phyloP scores from a whole-genome alignment of 139 green algal genomes.

The Volvox africanus region DNA sequence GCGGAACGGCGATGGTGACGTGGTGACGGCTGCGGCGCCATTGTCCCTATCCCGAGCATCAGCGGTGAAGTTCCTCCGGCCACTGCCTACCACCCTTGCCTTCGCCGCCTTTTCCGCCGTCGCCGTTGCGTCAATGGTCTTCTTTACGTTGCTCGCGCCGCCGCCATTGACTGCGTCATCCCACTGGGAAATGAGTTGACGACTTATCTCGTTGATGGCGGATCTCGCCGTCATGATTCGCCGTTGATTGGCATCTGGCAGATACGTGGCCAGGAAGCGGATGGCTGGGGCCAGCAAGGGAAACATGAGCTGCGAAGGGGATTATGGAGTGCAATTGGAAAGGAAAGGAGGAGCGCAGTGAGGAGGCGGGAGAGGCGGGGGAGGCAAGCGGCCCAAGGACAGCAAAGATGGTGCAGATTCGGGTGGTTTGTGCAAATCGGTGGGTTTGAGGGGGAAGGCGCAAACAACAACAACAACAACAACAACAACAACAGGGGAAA shows the following conservation, averaged over 20 bases:
- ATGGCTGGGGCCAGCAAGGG: background rate
- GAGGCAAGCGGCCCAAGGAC: background rate
- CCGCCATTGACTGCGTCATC: background rate
- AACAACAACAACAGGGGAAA: too few species aligned
- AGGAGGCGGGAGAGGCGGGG: background rate
- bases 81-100: background rate
- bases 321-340: background rate
- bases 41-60: too few species aligned
- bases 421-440: too few species aligned
- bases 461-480: too few species aligned
- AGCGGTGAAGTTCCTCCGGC: too few species aligned
- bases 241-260: slow-evolving; percentile 3
- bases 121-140: background rate
- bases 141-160: background rate
- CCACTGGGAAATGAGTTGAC: slow-evolving; percentile 18
- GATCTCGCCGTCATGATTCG: background rate
- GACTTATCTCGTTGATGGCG: background rate
- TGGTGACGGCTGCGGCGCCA: too few species aligned
- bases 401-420: background rate
- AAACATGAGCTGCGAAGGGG: background rate
- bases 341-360: background rate
- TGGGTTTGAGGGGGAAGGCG: too few species aligned
- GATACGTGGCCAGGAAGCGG: background rate
- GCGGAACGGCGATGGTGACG: background rate
- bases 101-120: background rate